These are phyloP conservation scores for Leccinellum rugosiceps DNA, from an alignment of 768 basidiomycete species.

Conservation along the genomic window DNA sequence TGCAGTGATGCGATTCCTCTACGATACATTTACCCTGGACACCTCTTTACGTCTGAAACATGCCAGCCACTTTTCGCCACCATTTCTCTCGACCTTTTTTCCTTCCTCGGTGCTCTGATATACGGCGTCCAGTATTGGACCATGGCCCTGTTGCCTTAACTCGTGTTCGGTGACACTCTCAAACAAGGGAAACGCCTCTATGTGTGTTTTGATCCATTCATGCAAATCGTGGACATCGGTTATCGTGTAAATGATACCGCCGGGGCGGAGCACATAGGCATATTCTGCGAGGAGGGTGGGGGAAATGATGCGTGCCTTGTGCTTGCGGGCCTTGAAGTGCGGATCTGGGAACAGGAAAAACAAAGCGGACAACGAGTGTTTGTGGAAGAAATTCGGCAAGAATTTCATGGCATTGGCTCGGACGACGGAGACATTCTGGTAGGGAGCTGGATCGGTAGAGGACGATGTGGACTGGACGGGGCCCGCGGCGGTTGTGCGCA, in stretches of 20 bases:
- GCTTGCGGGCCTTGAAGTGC: constrained; percentile 96
- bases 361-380: constrained; percentile 85
- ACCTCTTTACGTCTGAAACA: constrained; percentile 70
- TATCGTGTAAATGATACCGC: constrained; percentile 97
- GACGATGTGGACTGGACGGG: constrained; percentile 17
- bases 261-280: constrained; percentile 86
- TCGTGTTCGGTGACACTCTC: constrained; percentile 71
- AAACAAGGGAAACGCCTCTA: constrained; percentile 87
- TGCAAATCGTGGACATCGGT: constrained; percentile 95
- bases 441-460: constrained; percentile 42
- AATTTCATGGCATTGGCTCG: constrained; percentile 99
- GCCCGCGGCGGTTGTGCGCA: constrained; percentile 58
- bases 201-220: constrained; percentile 91
- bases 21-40: constrained; percentile 10
- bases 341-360: constrained; percentile 99
- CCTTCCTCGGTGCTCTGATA: constrained; percentile 92
- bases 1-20: constrained; percentile 24
- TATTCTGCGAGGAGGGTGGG: constrained; percentile 98
- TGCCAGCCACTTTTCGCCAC: constrained; percentile 87
- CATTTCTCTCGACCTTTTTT: constrained; percentile 91
- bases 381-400: constrained; percentile 91
- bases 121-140: constrained; percentile 76
- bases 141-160: constrained; percentile 72
- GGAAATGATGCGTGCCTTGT: constrained; percentile 98
- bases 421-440: constrained; percentile 89